Conservation (phyloP, 1,139 yeast genomes). For the Oligophagozyma castellii region DNA sequence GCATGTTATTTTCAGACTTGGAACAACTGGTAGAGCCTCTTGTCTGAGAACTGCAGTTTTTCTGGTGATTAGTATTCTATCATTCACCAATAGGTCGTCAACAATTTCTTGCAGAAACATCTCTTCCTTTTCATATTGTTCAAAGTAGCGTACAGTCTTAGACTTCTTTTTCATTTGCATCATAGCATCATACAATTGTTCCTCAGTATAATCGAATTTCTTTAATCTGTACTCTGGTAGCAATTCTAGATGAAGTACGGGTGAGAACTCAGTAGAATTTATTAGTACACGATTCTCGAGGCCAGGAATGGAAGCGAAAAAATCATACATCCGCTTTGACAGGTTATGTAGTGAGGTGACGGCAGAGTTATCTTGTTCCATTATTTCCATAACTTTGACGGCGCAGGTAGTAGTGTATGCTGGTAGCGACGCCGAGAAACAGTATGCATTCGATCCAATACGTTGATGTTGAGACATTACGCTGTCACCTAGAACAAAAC, state of each 20-base stretch:
- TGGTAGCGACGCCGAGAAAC: conserved; percentile 90
- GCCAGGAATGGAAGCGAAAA: conserved; percentile 24
- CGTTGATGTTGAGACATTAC: conserved; percentile 89
- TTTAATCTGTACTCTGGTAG: conserved; percentile 26
- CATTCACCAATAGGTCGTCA: conserved; percentile 35
- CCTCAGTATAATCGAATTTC: conserved; percentile 19
- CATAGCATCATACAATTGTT: conserved; percentile 17
- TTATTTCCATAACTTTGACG: conserved; percentile 40
- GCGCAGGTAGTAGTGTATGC: conserved; percentile 78
- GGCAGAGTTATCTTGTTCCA: conserved; percentile 27
- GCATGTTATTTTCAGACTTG: conserved; percentile 52
- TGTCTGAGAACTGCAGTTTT: conserved; percentile 57
- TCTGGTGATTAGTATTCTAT: conserved; percentile 53
- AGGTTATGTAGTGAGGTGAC: conserved; percentile 27
- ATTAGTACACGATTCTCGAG: conserved; percentile 32
- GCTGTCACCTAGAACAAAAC: conserved; percentile 77
- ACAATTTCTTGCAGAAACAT: conserved; percentile 50
- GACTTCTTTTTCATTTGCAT: conserved; percentile 20
- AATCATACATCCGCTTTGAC: conserved; percentile 26
- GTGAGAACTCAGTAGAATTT: conserved; percentile 47
- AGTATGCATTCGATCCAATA: conserved; percentile 78
- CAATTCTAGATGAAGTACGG: conserved; percentile 52
- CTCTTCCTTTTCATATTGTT: conserved; percentile 44
- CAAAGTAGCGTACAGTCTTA: conserved; percentile 23
- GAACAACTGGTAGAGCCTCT: conserved; percentile 65